A percentile compares a stretch with the other conserved stretches of the same genome.
Evolutionary conservation across 2,329 filamentous ascomycete genomes (phyloP).

Genomic region (Fusarium robinianum): DNA sequence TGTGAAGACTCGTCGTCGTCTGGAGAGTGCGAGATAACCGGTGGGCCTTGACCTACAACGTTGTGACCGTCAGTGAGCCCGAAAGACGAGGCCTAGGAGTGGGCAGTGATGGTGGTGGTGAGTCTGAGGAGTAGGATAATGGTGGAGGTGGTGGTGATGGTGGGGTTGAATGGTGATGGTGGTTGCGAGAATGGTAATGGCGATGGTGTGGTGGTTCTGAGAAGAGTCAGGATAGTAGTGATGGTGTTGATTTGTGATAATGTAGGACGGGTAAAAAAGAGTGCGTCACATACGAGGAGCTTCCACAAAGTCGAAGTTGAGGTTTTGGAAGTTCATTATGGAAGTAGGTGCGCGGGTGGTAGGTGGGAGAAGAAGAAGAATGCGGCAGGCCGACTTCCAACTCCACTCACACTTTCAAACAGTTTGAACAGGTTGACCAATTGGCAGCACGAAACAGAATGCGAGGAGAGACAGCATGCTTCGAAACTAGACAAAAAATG

Average conservation of each 20-base stretch:
- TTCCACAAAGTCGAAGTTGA: conserved; percentile 45
- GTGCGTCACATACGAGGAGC: conserved; percentile 42
- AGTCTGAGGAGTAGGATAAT: too few species aligned
- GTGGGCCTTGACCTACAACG: conserved; percentile 33
- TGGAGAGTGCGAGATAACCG: conserved; percentile 28
- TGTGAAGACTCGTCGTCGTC: conserved; percentile 33
- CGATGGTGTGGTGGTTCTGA: too few species aligned
- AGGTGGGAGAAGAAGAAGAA: conserved; percentile 14
- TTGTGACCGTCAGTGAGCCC: conserved; percentile 23
- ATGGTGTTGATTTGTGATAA: conserved; percentile 9
- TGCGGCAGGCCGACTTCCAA: conserved; percentile 31
- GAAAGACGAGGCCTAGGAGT: conserved; percentile 16
- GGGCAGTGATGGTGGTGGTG: background rate
- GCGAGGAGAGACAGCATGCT: conserved; percentile 40
- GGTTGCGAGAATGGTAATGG: too few species aligned
- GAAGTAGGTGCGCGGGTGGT: too few species aligned
- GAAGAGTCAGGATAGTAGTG: too few species aligned
- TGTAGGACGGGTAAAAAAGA: conserved; percentile 10
- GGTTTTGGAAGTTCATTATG: conserved; percentile 47
- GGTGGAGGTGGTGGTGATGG: too few species aligned
- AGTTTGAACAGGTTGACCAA: conserved; percentile 39
- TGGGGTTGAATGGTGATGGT: too few species aligned
- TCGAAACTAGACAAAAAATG: conserved; percentile 30
- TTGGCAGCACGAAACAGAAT: conserved; percentile 40
- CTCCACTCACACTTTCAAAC: conserved; percentile 39